phyloP scores from a whole-genome alignment of 2,329 filamentous ascomycete genomes.

The Bipolaris bicolor region DNA sequence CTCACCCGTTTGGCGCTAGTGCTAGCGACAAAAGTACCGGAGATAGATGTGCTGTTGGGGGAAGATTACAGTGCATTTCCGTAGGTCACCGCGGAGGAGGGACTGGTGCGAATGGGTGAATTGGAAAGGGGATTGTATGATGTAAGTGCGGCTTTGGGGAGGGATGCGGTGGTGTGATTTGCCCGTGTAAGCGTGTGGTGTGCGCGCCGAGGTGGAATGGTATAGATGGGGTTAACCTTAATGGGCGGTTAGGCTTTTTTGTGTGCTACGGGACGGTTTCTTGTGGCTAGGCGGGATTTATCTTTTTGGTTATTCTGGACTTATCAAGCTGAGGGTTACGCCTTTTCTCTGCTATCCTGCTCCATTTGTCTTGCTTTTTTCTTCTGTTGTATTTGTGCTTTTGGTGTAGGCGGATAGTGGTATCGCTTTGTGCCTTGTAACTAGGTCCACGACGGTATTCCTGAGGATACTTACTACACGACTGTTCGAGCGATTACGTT shows the following conservation, averaged over 20 bases:
- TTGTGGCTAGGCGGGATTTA: not conserved
- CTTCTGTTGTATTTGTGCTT: not conserved
- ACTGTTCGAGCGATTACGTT: not conserved
- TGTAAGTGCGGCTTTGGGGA: too few species aligned
- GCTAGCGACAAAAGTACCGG: not conserved
- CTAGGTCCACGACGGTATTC: not conserved
- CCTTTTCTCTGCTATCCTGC: not conserved
- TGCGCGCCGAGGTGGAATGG: not conserved
- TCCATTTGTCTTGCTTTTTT: not conserved
- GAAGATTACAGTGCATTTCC: conserved; percentile 22
- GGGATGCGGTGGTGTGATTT: not conserved
- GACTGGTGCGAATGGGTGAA: conserved; percentile 8
- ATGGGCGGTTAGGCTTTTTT: not conserved
- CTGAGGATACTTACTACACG: not conserved
- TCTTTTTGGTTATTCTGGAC: not conserved
- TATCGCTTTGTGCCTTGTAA: not conserved
- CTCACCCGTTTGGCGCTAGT: not conserved
- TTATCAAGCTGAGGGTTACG: not conserved
- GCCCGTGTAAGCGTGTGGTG: not conserved
- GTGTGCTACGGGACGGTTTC: not conserved
- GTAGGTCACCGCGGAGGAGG: conserved; percentile 23
- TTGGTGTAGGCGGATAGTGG: not conserved
- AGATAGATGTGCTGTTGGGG: not conserved
- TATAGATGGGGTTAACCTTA: not conserved
- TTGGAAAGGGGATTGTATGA: not conserved